A percentile compares a stretch with the other conserved stretches of the same genome.
Evolutionary conservation across 805 yeast species (phyloP).

Genomic region (Yamadazyma takamatsuzukensis): DNA sequence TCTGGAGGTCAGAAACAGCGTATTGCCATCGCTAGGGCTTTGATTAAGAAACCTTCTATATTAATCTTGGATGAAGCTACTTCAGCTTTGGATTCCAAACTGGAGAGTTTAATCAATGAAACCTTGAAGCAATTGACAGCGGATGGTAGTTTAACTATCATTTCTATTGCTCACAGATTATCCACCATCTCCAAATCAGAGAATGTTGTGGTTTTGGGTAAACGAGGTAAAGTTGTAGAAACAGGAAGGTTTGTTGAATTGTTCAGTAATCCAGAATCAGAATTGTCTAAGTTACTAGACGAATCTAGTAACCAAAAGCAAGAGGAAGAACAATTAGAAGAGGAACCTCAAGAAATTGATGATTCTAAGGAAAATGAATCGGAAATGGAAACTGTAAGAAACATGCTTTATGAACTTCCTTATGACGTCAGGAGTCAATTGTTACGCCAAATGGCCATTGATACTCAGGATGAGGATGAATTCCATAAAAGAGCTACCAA

Average conservation of each 20-base stretch:
- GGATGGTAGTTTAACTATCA: constrained; percentile 39
- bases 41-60: constrained; percentile 62
- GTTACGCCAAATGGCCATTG: constrained; percentile 21
- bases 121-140: constrained; percentile 35
- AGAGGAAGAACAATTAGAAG: constrained; percentile 14
- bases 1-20: constrained; percentile 81
- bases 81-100: constrained; percentile 54
- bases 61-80: constrained; percentile 69
- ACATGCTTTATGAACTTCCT: constrained; percentile 36
- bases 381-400: constrained; percentile 23
- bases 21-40: constrained; percentile 71
- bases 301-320: constrained; percentile 27
- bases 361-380: constrained; percentile 13
- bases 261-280: constrained; percentile 38
- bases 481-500: constrained; percentile 2
- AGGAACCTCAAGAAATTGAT: constrained; percentile 13
- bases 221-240: constrained; percentile 39
- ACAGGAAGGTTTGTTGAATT: constrained; percentile 37
- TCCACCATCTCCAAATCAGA: constrained; percentile 45
- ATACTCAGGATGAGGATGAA: constrained; percentile 9
- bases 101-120: constrained; percentile 45
- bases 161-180: constrained; percentile 43
- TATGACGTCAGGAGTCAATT: constrained; percentile 26
- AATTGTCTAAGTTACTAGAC: constrained; percentile 38
- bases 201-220: constrained; percentile 40